These are phyloP conservation scores for Zygosaccharomyces sapae DNA, from an alignment of 1,139 yeast genomes.

Conservation along the genomic window DNA sequence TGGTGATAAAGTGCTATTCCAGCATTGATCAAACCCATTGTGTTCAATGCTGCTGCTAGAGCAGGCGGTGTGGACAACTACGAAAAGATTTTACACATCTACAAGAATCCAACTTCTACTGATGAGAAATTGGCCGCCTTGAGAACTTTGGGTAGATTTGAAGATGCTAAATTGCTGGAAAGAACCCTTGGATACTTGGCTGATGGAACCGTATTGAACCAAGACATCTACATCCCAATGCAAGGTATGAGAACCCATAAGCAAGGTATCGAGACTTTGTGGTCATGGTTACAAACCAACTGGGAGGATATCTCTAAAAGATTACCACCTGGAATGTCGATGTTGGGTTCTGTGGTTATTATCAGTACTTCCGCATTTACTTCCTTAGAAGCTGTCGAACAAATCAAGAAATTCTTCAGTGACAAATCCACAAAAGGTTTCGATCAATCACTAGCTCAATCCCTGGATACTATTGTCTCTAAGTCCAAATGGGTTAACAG, in stretches of 20 bases:
- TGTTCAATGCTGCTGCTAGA: conserved; percentile 66
- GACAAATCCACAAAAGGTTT: conserved; percentile 64
- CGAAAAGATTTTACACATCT: conserved; percentile 60
- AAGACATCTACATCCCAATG: conserved; percentile 79
- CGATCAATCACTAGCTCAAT: conserved; percentile 68
- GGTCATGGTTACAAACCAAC: conserved; percentile 68
- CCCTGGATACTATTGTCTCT: conserved; percentile 61
- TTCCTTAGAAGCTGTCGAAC: conserved; percentile 52
- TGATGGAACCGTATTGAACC: conserved; percentile 69
- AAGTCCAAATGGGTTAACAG: conserved; percentile 64
- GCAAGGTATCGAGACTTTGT: conserved; percentile 59
- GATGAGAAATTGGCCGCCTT: conserved; percentile 79
- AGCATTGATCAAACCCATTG: conserved; percentile 72
- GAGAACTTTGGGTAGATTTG: conserved; percentile 68
- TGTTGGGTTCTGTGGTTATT: conserved; percentile 70
- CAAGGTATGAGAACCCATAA: conserved; percentile 60
- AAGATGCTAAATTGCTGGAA: conserved; percentile 51
- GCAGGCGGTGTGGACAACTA: conserved; percentile 61
- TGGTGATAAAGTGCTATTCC: conserved; percentile 70
- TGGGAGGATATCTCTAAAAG: conserved; percentile 63
- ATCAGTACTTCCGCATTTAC: conserved; percentile 64
- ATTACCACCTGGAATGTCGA: conserved; percentile 77
- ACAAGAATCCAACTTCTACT: conserved; percentile 58
- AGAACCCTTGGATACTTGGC: conserved; percentile 59
- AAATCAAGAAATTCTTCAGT: conserved; percentile 56